phyloP scores from a whole-genome alignment of 495 filamentous ascomycete genomes.

The Chaetomidium leptoderma region DNA sequence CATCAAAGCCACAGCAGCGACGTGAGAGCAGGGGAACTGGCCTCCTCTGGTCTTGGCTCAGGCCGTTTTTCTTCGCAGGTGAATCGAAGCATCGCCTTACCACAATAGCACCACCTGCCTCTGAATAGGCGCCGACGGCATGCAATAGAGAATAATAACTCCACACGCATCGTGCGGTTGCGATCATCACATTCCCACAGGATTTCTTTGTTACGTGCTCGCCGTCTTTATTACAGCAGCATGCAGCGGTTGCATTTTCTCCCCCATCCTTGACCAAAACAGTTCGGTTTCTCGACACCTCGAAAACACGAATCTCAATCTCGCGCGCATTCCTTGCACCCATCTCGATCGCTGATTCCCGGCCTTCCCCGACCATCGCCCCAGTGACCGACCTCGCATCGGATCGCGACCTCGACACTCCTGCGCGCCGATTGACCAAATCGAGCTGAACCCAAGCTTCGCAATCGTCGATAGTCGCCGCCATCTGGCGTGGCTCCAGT shows the following conservation, averaged over 20 bases:
- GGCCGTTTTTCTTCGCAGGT: conserved; percentile 1
- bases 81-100: neutral
- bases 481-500: neutral
- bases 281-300: neutral
- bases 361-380: neutral
- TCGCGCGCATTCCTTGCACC: neutral
- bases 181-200: neutral
- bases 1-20: conserved; percentile 2
- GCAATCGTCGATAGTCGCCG: neutral
- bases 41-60: too few species aligned
- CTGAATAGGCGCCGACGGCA: conserved; percentile 4
- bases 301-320: neutral
- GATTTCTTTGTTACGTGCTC: conserved; percentile 8
- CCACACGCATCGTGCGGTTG: neutral
- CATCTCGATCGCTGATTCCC: neutral
- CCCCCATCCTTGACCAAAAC: conserved; percentile 1
- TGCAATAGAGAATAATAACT: conserved; percentile 9
- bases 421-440: neutral
- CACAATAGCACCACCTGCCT: conserved; percentile 4
- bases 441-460: neutral
- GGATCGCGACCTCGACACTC: neutral
- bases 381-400: neutral
- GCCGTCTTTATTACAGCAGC: neutral
- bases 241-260: conserved; percentile 8
- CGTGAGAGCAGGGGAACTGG: too few species aligned